These are phyloP conservation scores for Diplodia seriata DNA, from an alignment of 2,329 filamentous ascomycete species.

Conservation along the genomic window DNA sequence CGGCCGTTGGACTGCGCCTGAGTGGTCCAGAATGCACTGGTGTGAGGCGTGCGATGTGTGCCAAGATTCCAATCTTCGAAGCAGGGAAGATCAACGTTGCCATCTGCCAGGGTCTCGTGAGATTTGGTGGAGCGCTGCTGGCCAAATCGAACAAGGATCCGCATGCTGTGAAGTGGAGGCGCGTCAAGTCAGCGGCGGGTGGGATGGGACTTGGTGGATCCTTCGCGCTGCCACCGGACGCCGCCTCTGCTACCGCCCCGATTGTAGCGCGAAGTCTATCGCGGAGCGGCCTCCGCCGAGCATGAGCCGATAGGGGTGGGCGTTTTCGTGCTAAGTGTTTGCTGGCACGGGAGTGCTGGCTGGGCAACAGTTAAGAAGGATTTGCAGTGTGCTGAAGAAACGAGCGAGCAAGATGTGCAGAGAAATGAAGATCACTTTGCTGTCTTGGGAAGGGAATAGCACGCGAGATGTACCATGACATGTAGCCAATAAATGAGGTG, in stretches of 20 bases:
- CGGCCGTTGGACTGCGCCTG: background rate
- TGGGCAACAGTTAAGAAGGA: background rate
- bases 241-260: background rate
- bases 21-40: conserved; percentile 11
- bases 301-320: background rate
- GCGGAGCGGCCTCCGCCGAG: background rate
- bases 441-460: background rate
- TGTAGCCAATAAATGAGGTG: conserved; percentile 9
- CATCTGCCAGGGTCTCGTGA: conserved; percentile 8
- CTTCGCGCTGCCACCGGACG: conserved; percentile 1
- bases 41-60: conserved; percentile 26
- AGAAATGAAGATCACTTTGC: background rate
- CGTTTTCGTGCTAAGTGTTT: background rate
- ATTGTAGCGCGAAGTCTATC: background rate
- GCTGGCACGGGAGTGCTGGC: background rate
- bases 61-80: conserved; percentile 20
- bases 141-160: conserved; percentile 29
- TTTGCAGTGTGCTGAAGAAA: background rate
- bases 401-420: background rate
- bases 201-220: conserved; percentile 5
- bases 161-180: background rate
- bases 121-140: background rate
- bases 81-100: conserved; percentile 19
- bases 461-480: background rate
- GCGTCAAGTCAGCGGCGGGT: conserved; percentile 11